Conservation (phyloP, 202 grass and related monocot species). For the Carex arenaria region DNA sequence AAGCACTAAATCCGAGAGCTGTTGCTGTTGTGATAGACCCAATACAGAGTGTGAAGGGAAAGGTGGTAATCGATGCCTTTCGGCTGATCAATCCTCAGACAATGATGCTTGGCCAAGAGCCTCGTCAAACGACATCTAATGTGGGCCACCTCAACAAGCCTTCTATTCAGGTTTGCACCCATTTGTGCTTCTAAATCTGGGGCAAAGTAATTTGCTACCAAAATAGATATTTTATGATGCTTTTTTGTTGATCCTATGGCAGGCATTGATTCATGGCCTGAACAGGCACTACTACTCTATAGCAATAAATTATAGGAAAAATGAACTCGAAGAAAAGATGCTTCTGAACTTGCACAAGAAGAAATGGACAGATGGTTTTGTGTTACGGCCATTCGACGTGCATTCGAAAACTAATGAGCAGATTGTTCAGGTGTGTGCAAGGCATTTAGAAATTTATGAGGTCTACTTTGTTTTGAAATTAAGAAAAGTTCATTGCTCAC, state of each 20-base stretch:
- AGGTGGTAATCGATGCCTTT: constrained; percentile 97
- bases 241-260: constrained; percentile 15
- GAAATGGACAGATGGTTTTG: constrained; percentile 92
- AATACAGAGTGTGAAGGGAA: constrained; percentile 96
- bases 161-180: constrained; percentile 51
- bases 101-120: constrained; percentile 88
- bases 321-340: constrained; percentile 95
- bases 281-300: constrained; percentile 91
- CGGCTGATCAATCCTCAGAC: constrained; percentile 76
- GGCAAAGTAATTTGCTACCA: not conserved
- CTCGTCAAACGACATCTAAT: constrained; percentile 85
- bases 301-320: constrained; percentile 96
- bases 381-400: constrained; percentile 55
- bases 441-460: not conserved
- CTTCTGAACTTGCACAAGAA: constrained; percentile 84
- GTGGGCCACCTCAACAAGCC: constrained; percentile 90
- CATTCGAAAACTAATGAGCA: constrained; percentile 91
- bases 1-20: constrained; percentile 87
- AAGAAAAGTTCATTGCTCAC: not conserved
- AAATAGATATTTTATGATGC: not conserved
- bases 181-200: not conserved
- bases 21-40: constrained; percentile 93
- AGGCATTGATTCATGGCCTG: constrained; percentile 84
- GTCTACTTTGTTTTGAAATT: not conserved
- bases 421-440: constrained; percentile 65